These are phyloP conservation scores for Salix exigua DNA, from an alignment of 345 rosid genomes.

Conservation along the genomic window DNA sequence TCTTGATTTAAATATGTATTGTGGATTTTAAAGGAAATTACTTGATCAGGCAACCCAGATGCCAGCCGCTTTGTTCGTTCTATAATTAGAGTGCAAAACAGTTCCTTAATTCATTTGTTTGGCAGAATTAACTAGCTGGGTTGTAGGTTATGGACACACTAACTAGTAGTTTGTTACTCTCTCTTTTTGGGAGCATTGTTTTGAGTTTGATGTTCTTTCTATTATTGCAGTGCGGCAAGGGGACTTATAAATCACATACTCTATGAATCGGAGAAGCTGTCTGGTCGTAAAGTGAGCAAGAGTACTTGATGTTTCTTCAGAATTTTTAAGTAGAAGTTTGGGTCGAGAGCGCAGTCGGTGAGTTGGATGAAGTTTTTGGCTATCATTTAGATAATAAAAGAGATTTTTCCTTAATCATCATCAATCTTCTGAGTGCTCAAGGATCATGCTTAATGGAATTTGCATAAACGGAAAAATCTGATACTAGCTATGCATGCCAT, in stretches of 20 bases:
- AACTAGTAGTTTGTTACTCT: background rate
- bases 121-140: background rate
- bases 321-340: background rate
- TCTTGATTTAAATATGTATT: background rate
- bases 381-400: background rate
- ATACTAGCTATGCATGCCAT: background rate
- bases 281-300: conserved; percentile 75
- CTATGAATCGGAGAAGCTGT: conserved; percentile 67
- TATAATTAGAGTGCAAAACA: background rate
- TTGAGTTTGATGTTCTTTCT: background rate
- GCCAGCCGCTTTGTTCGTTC: background rate
- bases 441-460: background rate
- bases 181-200: background rate
- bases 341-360: background rate
- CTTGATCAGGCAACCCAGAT: background rate
- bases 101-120: background rate
- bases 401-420: background rate
- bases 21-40: background rate
- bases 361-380: background rate
- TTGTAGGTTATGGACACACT: background rate
- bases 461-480: background rate
- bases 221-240: conserved; percentile 76
- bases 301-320: conserved; percentile 15
- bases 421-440: background rate
- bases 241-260: conserved; percentile 93